Evolutionary conservation across 2,329 filamentous ascomycete genomes (phyloP), one percentile per base, ranked within the genome.

Genomic region (Aspergillus ochraceoroseus): DNA sequence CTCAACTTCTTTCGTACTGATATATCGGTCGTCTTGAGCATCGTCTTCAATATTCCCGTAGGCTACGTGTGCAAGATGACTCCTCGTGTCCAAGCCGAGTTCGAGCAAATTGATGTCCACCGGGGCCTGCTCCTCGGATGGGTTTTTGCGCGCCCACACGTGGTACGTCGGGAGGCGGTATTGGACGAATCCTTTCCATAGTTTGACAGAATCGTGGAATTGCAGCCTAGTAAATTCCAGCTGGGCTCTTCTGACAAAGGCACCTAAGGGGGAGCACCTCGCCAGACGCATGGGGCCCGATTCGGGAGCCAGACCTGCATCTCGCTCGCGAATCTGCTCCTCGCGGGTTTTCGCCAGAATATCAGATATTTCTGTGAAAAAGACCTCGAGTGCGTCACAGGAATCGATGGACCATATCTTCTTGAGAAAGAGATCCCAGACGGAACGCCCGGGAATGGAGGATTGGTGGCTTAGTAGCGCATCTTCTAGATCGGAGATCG

Each of bases 351-450:
- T 82, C 40, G 71, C 72, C 33, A 92, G 64, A 20, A 86, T 65
- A 15, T 65, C 63, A 3, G 70, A 65, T 11, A 84, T 71, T 14
- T 69, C 68, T 19, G 76, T 74, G 57, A 94, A 86, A 61, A 94
- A 90, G 2, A 72, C 70, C 56, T 89, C 80, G n/a, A 96, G 67
- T 0, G 81, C 78, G 65, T 96, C 79, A 7, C 94, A 75, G 13
- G 84, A 90, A 57, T 89, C 80, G 50, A 96, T 79, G 11, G 75
- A 74, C 90, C 92, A 96, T 15, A 96, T 70, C 48, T 81, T 83
- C 40, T 79, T 77, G 8, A 96, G 74, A 41, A 95, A 86, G 2
- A 84, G 70, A 58, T 96, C 88, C 80, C 89, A 92, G n/a, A 95
- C 67, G n/a, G 77, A 83, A 32, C 85, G 76, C 2, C 87, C 87